Percentiles rank a stretch among this genome's conserved stretches.
Conservation (phyloP, 306 rosid species). For the Inga leiocalycina region DNA sequence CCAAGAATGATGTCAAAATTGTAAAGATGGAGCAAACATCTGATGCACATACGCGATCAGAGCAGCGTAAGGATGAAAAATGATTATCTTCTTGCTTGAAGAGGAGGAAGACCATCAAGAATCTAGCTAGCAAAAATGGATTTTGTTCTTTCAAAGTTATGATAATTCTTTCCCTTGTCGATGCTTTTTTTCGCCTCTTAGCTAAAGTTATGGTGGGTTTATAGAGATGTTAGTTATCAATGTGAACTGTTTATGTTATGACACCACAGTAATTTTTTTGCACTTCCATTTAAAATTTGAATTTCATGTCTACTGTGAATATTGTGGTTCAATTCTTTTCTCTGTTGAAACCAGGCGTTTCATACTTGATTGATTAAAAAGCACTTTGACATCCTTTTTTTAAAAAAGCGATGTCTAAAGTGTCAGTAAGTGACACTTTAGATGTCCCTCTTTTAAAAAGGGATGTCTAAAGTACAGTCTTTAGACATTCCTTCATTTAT, state of each 20-base stretch:
- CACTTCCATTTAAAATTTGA: not conserved
- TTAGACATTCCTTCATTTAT: too few relatives aligned
- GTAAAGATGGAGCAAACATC: slow-evolving; percentile 35
- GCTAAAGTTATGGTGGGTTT: not conserved
- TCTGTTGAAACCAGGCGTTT: not conserved
- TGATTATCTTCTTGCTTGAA: slow-evolving; percentile 52
- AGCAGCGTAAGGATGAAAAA: slow-evolving; percentile 42
- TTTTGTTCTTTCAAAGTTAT: slow-evolving; percentile 55
- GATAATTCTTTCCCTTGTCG: not conserved
- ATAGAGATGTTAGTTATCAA: not conserved
- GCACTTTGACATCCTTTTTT: too few relatives aligned
- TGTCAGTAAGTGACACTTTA: too few relatives aligned
- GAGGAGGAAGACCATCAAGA: slow-evolving; percentile 56
- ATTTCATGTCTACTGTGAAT: not conserved
- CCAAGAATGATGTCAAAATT: slow-evolving; percentile 32
- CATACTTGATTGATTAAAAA: not conserved
- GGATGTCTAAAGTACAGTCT: too few relatives aligned
- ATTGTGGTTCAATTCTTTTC: not conserved
- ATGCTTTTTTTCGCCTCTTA: not conserved
- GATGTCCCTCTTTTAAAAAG: too few relatives aligned
- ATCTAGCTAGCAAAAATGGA: slow-evolving; percentile 34
- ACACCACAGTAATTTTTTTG: not conserved
- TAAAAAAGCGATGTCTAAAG: too few relatives aligned
- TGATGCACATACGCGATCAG: slow-evolving; percentile 6
- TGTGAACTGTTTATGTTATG: not conserved